These are phyloP conservation scores for Ophiosphaerella korrae DNA, from an alignment of 2,329 filamentous ascomycete species.

Conservation along the genomic window DNA sequence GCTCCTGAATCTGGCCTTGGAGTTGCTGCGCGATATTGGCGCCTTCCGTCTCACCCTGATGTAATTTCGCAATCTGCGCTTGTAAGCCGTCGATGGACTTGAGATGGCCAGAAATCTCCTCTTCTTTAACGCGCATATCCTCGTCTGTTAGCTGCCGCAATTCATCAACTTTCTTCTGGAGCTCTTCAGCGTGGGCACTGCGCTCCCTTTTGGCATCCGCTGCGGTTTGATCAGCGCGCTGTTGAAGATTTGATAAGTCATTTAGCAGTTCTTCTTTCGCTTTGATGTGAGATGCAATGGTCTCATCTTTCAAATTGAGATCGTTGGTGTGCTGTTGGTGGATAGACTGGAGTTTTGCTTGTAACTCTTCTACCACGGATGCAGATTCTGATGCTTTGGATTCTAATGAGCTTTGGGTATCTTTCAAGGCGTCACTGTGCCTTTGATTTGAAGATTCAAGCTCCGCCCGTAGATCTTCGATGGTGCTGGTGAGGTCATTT, in stretches of 20 bases:
- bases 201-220: constrained; percentile 39
- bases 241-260: constrained; percentile 32
- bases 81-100: constrained; percentile 41
- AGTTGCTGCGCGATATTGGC: constrained; percentile 38
- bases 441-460: constrained; percentile 25
- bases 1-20: constrained; percentile 36
- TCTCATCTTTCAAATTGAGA: constrained; percentile 37
- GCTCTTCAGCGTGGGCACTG: constrained; percentile 26
- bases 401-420: constrained; percentile 32
- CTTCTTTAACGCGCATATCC: constrained; percentile 32
- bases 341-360: constrained; percentile 34
- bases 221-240: constrained; percentile 34
- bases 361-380: constrained; percentile 39
- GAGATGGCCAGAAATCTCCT: constrained; percentile 37
- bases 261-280: constrained; percentile 31
- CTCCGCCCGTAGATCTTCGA: constrained; percentile 33
- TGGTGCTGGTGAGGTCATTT: constrained; percentile 28
- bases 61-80: constrained; percentile 36
- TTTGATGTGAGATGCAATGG: constrained; percentile 32
- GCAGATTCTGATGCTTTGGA: constrained; percentile 37
- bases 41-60: constrained; percentile 43
- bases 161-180: constrained; percentile 35
- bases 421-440: constrained; percentile 29
- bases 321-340: constrained; percentile 42
- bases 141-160: constrained; percentile 31